Base-by-base conservation (phyloP, 106 monocot genomes). In the Dioscorea zingiberensis region DNA sequence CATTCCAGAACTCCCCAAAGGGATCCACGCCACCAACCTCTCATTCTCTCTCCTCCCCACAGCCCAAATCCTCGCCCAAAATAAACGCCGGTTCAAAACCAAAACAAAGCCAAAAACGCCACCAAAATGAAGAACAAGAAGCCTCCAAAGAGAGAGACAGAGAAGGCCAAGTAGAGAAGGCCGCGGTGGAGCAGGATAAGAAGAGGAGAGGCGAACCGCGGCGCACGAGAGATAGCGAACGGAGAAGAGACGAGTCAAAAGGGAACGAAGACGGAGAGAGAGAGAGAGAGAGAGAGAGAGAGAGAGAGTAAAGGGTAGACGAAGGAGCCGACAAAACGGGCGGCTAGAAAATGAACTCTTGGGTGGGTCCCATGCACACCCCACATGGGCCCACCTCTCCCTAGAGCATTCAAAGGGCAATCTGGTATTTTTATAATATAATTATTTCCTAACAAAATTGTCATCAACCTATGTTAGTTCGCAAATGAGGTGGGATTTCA, bases 261-360 rank as follows among this genome's bases (percentile, higher is more conserved):
- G 44, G 55, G 16, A 21, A n/a, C 8, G 49, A 18, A 27, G n/a
- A 63, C 0, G 51, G 47, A 48, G 49, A 65, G 49, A n/a, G n/a
- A n/a, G n/a, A n/a, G n/a, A n/a, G n/a, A n/a, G n/a, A n/a, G n/a
- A n/a, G n/a, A 65, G 59, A 59, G 44, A 60, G 54, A 60, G 53
- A 56, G 47, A 59, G 47, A 29, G 18, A 47, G 45, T 11, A 21
- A 25, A 58, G 66, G n/a, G 25, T 48, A 47, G 76, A 75, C 68
- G 76, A 44, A 53, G 62, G 84, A 85, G 77, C 73, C 77, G 80
- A 85, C 80, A 80, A 85, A 80, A 47, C 58, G 76, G 80, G 58
- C 73, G 76, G 76, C 72, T 65, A 24, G 61, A 73, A 74, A 84
- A 75, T 65, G 62, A 67, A 18, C 49, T 73, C 1, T 69, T 57